These are phyloP conservation scores for Tardiomyces depauwii DNA, from an alignment of 1,139 yeast genomes.

Conservation along the genomic window DNA sequence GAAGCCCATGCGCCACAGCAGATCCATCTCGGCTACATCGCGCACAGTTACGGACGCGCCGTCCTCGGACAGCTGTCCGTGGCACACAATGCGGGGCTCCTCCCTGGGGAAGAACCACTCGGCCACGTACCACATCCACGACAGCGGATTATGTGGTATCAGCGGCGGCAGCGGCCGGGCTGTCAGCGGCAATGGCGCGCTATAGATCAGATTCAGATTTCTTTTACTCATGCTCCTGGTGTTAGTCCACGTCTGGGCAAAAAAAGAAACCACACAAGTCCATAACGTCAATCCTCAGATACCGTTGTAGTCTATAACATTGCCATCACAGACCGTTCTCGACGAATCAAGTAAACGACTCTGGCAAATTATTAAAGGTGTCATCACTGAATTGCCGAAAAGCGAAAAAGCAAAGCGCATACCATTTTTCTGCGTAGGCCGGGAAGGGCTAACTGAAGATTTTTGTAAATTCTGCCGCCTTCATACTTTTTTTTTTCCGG, in stretches of 20 bases:
- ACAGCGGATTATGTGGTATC: conserved; percentile 27
- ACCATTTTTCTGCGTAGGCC: no score
- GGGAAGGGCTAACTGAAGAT: no score
- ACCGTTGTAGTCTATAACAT: conserved; percentile 98
- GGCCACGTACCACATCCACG: conserved; percentile 22
- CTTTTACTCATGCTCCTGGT: not conserved
- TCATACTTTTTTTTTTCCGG: no score
- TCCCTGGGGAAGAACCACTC: conserved; percentile 18
- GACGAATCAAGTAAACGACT: not conserved
- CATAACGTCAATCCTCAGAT: conserved; percentile 70
- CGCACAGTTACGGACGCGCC: conserved; percentile 31
- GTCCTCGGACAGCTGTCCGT: conserved; percentile 13
- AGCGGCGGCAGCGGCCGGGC: conserved; percentile 29
- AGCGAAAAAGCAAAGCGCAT: no score
- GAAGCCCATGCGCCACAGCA: conserved; percentile 77
- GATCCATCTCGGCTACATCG: conserved; percentile 38
- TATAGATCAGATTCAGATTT: conserved; percentile 28
- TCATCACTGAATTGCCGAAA: not conserved
- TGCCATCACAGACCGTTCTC: not conserved
- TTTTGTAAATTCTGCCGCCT: no score
- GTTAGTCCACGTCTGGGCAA: not conserved
- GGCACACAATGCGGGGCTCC: conserved; percentile 27
- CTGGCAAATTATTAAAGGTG: not conserved
- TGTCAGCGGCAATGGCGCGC: conserved; percentile 36
- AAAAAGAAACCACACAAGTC: not conserved